Evolutionary conservation across 805 yeast genomes (phyloP).

Genomic region (Wickerhamomyces chambardii): DNA sequence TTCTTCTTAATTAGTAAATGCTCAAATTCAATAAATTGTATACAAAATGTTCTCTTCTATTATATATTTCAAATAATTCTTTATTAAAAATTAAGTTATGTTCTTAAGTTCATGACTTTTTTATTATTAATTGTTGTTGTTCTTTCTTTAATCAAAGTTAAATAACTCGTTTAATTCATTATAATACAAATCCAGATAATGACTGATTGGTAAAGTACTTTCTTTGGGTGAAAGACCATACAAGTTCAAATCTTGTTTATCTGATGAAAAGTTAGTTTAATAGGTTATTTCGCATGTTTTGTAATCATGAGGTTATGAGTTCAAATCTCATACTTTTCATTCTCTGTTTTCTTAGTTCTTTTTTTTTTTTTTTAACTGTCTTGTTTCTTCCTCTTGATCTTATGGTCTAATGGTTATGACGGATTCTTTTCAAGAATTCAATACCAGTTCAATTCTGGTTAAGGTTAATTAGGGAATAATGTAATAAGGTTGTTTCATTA

Average conservation of each 20-base stretch:
- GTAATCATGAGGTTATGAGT: slow-evolving; percentile 9
- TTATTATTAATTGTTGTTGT: too few species aligned
- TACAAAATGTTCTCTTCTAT: too few species aligned
- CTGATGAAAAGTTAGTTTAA: slow-evolving; percentile 1
- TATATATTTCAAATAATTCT: too few species aligned
- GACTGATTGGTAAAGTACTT: background rate
- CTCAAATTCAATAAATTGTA: too few species aligned
- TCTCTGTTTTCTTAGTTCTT: too few species aligned
- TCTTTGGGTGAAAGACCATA: background rate
- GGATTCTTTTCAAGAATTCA: background rate
- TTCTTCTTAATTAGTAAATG: too few species aligned
- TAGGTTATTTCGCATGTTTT: slow-evolving; percentile 9
- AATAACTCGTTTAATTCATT: too few species aligned
- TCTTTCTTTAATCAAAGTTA: too few species aligned
- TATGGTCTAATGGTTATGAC: background rate
- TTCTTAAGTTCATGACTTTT: too few species aligned
- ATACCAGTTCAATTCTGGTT: background rate
- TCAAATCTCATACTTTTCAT: slow-evolving; percentile 3
- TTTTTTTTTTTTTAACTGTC: slow-evolving; percentile 8
- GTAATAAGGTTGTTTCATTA: background rate
- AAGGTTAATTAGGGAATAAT: background rate
- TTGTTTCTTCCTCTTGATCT: too few species aligned
- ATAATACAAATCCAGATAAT: background rate
- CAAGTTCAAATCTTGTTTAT: background rate
- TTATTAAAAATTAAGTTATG: too few species aligned